Base-by-base conservation (phyloP, 176 grass and related monocot genomes). In the Urochloa ruziziensis region DNA sequence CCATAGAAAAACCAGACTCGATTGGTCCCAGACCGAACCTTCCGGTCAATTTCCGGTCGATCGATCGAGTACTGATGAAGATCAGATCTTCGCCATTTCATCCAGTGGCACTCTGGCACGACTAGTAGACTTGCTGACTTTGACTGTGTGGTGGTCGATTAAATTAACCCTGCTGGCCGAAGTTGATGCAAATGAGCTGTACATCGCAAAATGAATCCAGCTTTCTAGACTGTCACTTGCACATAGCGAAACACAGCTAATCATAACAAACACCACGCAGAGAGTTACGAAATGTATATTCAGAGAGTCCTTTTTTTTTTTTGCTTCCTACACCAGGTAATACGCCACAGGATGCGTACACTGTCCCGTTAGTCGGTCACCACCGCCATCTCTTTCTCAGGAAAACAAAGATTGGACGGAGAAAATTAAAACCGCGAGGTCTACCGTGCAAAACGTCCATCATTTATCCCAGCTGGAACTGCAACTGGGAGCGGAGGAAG, bases 51-150 rank as follows among this genome's bases (percentile, higher is more conserved):
- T 59, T 57, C 73, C 43, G 11, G 4, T 2, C 42, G 10, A 67
- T 30, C 27, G 33, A 52, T 51, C 14, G 29, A 21, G 17, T 11
- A 29, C 33, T 2, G 43, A 36, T 16, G 2, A 4, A 13, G 47
- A 51, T 46, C 29, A 72, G 70, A 75, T 27, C 35, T 8, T 37
- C 58, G 13, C 43, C n/a, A 13, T 14, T 34, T 44, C 10, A 9
- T 48, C 61, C 34, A 36, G 11, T 30, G 25, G 59, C 12, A 14
- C 11, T 30, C 39, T 40, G 6, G 39, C 10, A 40, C 39, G 10
- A 15, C 3, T 21, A 28, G 16, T 4, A 19, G 56, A 78, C 65
- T 78, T 78, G 10, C 62, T 71, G 86, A 78, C 73, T 78, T 82
- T 53, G 65, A 88, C 80, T 21, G 13, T 0, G 4, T 27, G 37